A percentile compares a stretch with the other conserved stretches of the same genome.
Conservation (phyloP, 208 protist genomes). For the Leishmania mexicana region DNA sequence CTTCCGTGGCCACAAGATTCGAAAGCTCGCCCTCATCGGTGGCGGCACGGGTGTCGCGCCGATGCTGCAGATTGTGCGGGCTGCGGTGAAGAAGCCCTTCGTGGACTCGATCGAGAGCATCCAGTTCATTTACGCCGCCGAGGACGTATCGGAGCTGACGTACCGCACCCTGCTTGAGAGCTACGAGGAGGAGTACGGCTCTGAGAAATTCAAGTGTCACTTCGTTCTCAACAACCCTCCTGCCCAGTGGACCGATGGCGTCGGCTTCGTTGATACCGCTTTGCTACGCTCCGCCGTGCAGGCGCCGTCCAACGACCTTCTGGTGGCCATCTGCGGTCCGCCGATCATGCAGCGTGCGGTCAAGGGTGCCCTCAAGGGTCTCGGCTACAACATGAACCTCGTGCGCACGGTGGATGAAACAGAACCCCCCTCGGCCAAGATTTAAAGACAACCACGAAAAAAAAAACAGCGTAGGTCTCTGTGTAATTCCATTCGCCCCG, state of each 20-base stretch:
- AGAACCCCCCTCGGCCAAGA: conserved; percentile 38
- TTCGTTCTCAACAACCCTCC: conserved; percentile 77
- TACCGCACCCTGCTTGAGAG: conserved; percentile 53
- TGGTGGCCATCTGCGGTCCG: conserved; percentile 79
- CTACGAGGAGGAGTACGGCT: conserved; percentile 48
- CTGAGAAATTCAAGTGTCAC: conserved; percentile 58
- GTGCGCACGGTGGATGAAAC: conserved; percentile 51
- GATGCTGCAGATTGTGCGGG: conserved; percentile 92
- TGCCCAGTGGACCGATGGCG: conserved; percentile 62
- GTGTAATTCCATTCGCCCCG: background rate
- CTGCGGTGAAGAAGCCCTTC: conserved; percentile 74
- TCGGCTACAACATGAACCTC: conserved; percentile 57
- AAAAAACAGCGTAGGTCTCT: background rate
- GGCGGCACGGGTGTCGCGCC: conserved; percentile 92
- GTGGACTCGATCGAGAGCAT: conserved; percentile 56
- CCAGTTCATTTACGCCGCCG: conserved; percentile 73
- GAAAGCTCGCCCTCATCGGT: conserved; percentile 67
- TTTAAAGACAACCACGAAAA: conserved; percentile 19
- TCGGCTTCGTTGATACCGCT: conserved; percentile 60
- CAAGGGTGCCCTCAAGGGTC: conserved; percentile 35
- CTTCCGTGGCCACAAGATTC: conserved; percentile 65
- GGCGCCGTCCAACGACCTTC: conserved; percentile 54
- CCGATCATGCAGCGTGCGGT: conserved; percentile 71
- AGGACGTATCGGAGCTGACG: conserved; percentile 63
- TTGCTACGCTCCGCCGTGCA: conserved; percentile 59